Percentiles rank a stretch among this genome's conserved stretches.
phyloP scores from a whole-genome alignment of 202 grass and related monocot genomes.

The Zoysia matrella region DNA sequence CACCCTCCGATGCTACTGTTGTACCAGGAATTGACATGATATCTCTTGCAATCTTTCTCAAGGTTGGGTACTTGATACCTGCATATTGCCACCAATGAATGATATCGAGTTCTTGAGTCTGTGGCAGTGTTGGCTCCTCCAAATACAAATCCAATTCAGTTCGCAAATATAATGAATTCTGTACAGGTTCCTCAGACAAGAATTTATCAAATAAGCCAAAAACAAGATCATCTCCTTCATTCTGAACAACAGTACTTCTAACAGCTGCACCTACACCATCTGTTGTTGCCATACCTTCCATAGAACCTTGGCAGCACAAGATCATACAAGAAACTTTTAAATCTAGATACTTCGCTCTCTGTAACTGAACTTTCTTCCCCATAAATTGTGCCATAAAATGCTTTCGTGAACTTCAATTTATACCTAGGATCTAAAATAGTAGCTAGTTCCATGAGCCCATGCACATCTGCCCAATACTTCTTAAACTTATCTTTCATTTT shows the following conservation, averaged over 20 bases:
- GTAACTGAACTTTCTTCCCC: background rate
- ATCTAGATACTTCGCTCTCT: background rate
- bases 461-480: background rate
- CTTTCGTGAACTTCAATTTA: background rate
- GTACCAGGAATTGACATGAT: background rate
- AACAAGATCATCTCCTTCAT: background rate
- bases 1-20: background rate
- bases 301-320: background rate
- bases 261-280: background rate
- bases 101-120: background rate
- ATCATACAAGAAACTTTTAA: background rate
- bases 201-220: background rate
- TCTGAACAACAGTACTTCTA: fast-evolving
- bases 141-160: background rate
- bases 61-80: background rate
- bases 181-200: background rate
- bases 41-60: background rate
- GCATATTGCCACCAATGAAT: background rate
- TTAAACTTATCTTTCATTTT: background rate
- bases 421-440: background rate
- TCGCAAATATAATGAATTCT: background rate
- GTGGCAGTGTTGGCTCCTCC: background rate
- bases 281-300: background rate
- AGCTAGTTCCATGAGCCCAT: background rate
- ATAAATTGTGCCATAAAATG: background rate